These are phyloP conservation scores for Agrostemma githago DNA, from an alignment of 148 eudicot genomes.

Conservation along the genomic window DNA sequence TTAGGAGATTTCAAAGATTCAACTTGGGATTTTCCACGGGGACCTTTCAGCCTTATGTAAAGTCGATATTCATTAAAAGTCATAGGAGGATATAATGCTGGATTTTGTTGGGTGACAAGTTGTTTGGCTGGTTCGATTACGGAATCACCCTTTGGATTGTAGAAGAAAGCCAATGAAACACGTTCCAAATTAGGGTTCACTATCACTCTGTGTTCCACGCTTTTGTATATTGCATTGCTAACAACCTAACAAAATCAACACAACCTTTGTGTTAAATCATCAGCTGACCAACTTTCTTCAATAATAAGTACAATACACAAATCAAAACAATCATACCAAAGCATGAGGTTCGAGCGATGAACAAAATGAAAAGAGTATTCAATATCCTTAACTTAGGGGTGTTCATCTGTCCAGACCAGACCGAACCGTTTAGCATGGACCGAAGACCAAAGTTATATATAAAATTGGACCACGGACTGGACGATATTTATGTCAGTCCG, in stretches of 20 bases:
- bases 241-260: conserved; percentile 39
- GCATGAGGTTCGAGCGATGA: no score
- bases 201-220: conserved; percentile 82
- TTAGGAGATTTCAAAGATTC: conserved; percentile 45
- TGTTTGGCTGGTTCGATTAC: conserved; percentile 49
- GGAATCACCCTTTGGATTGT: conserved; percentile 66
- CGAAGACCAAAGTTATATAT: no score
- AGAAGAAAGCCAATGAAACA: conserved; percentile 71
- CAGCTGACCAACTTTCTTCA: neutral
- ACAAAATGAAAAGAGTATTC: no score
- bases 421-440: no score
- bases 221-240: conserved; percentile 70
- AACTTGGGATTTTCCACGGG: conserved; percentile 65
- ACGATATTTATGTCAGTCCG: no score
- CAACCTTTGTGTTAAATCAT: neutral
- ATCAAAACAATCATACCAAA: no score
- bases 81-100: conserved; percentile 54
- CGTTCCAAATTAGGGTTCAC: conserved; percentile 64
- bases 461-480: no score
- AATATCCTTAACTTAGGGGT: no score
- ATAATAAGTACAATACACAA: no score
- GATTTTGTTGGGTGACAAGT: conserved; percentile 42
- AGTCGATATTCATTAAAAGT: conserved; percentile 69
- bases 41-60: conserved; percentile 61
- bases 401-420: no score